These are phyloP conservation scores for Kwoniella shivajii DNA, from an alignment of 1,284 basidiomycete genomes.

Conservation along the genomic window DNA sequence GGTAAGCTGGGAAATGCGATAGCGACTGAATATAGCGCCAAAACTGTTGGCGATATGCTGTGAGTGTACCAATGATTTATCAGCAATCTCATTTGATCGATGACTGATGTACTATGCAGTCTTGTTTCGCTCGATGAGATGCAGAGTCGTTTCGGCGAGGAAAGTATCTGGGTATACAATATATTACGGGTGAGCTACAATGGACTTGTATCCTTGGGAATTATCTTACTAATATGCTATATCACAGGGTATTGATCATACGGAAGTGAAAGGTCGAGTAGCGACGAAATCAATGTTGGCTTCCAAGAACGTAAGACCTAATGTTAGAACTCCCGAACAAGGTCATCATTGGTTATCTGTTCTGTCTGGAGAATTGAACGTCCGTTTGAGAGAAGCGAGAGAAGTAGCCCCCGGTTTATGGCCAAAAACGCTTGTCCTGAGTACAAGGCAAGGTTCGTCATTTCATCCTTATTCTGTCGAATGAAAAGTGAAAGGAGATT, in stretches of 20 bases:
- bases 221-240: background rate
- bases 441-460: slow-evolving; percentile 65
- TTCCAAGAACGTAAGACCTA: slow-evolving; percentile 82
- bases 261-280: slow-evolving; percentile 87
- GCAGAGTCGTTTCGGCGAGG: slow-evolving; percentile 59
- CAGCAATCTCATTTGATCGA: background rate
- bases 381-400: slow-evolving; percentile 81
- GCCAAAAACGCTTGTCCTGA: slow-evolving; percentile 87
- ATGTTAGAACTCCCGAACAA: slow-evolving; percentile 70
- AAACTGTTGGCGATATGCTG: slow-evolving; percentile 86
- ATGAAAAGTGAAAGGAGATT: background rate
- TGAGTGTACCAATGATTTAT: slow-evolving; percentile 57
- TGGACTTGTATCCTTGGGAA: background rate
- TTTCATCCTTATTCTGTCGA: background rate
- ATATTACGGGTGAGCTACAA: slow-evolving; percentile 55
- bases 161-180: slow-evolving; percentile 85
- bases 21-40: slow-evolving; percentile 81
- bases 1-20: slow-evolving; percentile 91
- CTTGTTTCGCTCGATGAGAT: slow-evolving; percentile 57
- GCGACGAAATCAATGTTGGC: slow-evolving; percentile 88
- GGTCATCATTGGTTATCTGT: slow-evolving; percentile 89
- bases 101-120: slow-evolving; percentile 27
- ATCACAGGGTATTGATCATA: slow-evolving; percentile 80
- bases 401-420: slow-evolving; percentile 73
- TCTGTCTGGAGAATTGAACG: slow-evolving; percentile 82